A percentile compares a stretch with the other conserved stretches of the same genome.
These are phyloP conservation scores for Diplodia sapinea DNA, from an alignment of 2,329 filamentous ascomycete genomes.

Conservation along the genomic window DNA sequence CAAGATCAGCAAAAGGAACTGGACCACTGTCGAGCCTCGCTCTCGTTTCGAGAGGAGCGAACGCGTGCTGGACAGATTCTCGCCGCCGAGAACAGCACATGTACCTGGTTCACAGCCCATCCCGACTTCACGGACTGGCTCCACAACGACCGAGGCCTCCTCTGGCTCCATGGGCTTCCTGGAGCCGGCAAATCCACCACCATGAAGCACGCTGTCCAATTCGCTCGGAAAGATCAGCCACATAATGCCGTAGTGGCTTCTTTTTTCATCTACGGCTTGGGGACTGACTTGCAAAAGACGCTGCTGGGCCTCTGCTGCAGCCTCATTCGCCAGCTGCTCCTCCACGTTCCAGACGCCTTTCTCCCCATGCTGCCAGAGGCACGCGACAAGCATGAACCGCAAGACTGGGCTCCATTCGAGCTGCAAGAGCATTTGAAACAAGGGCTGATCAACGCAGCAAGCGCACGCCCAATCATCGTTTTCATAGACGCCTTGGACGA, in stretches of 20 bases:
- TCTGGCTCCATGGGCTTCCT: not conserved
- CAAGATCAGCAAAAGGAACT: not conserved
- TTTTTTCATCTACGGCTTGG: not conserved
- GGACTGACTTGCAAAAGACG: not conserved
- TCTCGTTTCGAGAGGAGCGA: not conserved
- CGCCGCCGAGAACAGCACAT: not conserved
- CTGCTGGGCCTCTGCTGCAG: not conserved
- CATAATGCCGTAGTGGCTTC: not conserved
- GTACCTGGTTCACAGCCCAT: not conserved
- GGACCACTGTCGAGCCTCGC: not conserved
- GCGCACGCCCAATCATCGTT: not conserved
- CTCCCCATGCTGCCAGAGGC: not conserved
- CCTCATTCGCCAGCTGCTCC: not conserved
- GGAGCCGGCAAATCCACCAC: slow-evolving; percentile 4
- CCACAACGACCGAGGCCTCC: not conserved
- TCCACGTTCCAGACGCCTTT: not conserved
- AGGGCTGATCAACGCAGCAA: not conserved
- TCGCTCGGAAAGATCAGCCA: not conserved
- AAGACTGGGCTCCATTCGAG: not conserved
- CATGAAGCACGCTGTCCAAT: not conserved
- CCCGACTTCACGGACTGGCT: not conserved
- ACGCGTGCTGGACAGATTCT: not conserved
- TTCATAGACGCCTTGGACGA: slow-evolving; percentile 18
- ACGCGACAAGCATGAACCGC: not conserved
- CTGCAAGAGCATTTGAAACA: not conserved